phyloP scores from a whole-genome alignment of 129 eudicot genomes.

The Flaveria brownii region DNA sequence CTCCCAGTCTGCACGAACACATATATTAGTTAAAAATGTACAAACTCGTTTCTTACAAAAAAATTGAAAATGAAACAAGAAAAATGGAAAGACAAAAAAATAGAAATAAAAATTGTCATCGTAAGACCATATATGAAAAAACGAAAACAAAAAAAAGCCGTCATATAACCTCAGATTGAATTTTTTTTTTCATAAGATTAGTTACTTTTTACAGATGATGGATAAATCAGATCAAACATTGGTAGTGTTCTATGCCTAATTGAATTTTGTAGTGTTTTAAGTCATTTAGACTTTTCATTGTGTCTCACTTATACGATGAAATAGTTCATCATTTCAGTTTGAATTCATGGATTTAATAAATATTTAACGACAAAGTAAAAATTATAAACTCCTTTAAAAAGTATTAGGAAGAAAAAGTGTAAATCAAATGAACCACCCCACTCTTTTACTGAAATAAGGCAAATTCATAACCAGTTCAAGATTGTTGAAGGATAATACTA shows the following conservation, averaged over 20 bases:
- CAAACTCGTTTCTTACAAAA: background rate
- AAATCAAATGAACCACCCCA: background rate
- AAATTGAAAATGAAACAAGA: background rate
- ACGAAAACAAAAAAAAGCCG: background rate
- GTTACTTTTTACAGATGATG: too few relatives aligned
- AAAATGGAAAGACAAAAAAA: too few relatives aligned
- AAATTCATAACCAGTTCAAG: background rate
- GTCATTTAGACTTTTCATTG: constrained; percentile 1
- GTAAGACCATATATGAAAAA: background rate
- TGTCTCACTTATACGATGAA: constrained; percentile 11
- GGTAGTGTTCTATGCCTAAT: background rate
- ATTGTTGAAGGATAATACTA: background rate
- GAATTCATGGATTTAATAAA: background rate
- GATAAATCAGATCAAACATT: background rate
- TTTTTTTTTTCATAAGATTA: too few relatives aligned
- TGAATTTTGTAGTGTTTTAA: background rate
- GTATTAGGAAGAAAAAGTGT: background rate
- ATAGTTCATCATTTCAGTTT: background rate
- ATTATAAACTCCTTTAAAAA: background rate
- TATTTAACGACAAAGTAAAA: background rate
- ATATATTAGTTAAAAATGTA: background rate
- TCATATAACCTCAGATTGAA: background rate
- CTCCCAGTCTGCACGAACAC: constrained; percentile 60
- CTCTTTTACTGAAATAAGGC: background rate
- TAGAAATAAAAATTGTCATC: too few relatives aligned